A percentile compares a stretch with the other conserved stretches of the same genome.
Evolutionary conservation across 2,329 filamentous ascomycete species (phyloP).

Genomic region (Phialemonium atrogriseum): DNA sequence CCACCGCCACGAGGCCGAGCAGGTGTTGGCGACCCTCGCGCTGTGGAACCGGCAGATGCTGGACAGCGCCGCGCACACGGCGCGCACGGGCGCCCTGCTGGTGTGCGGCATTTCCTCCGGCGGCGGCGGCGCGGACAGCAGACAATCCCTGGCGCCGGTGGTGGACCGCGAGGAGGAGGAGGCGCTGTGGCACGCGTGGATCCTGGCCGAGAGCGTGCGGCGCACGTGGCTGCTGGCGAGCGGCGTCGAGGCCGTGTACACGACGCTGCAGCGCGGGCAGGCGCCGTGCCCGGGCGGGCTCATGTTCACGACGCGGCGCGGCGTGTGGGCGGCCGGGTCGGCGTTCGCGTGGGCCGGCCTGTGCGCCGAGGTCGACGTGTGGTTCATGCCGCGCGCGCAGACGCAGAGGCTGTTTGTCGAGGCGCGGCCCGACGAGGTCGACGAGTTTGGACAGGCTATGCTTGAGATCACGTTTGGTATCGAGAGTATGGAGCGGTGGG

Average conservation of each 20-base stretch:
- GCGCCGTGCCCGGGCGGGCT: slow-evolving; percentile 15
- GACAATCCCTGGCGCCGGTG: background rate
- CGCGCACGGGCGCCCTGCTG: background rate
- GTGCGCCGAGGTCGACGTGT: background rate
- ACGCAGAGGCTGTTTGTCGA: slow-evolving; percentile 5
- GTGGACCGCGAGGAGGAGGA: no score
- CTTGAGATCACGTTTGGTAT: slow-evolving; percentile 9
- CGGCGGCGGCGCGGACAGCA: background rate
- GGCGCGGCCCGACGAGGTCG: slow-evolving; percentile 8
- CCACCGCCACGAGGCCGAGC: slow-evolving; percentile 27
- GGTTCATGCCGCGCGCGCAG: slow-evolving; percentile 9
- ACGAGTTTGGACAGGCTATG: slow-evolving; percentile 10
- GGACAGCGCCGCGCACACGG: slow-evolving; percentile 8
- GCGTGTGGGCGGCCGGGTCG: slow-evolving; percentile 18
- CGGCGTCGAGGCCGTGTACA: slow-evolving; percentile 12
- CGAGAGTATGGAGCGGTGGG: slow-evolving; percentile 10
- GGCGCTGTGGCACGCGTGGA: slow-evolving; percentile 18
- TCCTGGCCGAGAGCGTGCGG: slow-evolving; percentile 23
- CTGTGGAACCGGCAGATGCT: slow-evolving; percentile 10
- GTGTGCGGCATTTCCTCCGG: background rate
- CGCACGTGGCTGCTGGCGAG: slow-evolving; percentile 16
- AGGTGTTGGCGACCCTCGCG: slow-evolving; percentile 32
- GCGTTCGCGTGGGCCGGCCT: slow-evolving; percentile 13
- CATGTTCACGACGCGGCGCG: slow-evolving; percentile 14
- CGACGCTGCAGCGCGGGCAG: slow-evolving; percentile 13